A percentile compares a stretch with the other conserved stretches of the same genome.
Conservation (phyloP, 2,329 filamentous ascomycete genomes). For the Thyridium curvatum region DNA sequence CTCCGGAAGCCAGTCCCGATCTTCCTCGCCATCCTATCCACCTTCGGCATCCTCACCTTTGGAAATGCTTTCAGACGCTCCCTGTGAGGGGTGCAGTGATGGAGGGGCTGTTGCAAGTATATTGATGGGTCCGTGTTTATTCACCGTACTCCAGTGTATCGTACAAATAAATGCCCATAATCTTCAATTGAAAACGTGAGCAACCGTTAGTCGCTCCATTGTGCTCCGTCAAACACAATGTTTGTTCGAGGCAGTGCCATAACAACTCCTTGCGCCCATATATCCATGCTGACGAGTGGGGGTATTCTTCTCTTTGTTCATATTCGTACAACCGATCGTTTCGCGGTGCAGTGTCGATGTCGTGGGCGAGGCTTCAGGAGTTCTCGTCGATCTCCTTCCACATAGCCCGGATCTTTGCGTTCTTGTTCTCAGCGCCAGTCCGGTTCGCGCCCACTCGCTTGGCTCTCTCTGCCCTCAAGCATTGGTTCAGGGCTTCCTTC, state of each 20-base stretch:
- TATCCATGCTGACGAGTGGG: background rate
- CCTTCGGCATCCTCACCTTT: slow-evolving; percentile 74
- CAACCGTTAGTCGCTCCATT: too few relatives aligned
- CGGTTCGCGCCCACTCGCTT: slow-evolving; percentile 75
- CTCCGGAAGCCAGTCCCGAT: slow-evolving; percentile 79
- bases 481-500: slow-evolving; percentile 79
- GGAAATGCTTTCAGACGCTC: slow-evolving; percentile 57
- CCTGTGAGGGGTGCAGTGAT: slow-evolving; percentile 17
- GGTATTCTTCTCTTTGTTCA: background rate
- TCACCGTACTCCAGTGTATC: too few relatives aligned
- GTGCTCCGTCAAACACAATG: too few relatives aligned
- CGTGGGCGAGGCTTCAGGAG: slow-evolving; percentile 38
- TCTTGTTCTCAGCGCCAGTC: slow-evolving; percentile 61
- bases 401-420: slow-evolving; percentile 65
- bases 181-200: too few relatives aligned
- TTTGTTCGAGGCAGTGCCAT: too few relatives aligned
- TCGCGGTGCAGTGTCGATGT: background rate
- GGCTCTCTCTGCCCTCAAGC: slow-evolving; percentile 72
- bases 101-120: too few relatives aligned
- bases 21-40: slow-evolving; percentile 70
- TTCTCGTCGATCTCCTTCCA: slow-evolving; percentile 77
- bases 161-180: too few relatives aligned
- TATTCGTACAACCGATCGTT: background rate
- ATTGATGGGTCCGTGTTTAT: too few relatives aligned
- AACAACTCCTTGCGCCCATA: too few relatives aligned